Base-by-base conservation (phyloP, 768 basidiomycete genomes). In the Clitopilus passeckerianus region DNA sequence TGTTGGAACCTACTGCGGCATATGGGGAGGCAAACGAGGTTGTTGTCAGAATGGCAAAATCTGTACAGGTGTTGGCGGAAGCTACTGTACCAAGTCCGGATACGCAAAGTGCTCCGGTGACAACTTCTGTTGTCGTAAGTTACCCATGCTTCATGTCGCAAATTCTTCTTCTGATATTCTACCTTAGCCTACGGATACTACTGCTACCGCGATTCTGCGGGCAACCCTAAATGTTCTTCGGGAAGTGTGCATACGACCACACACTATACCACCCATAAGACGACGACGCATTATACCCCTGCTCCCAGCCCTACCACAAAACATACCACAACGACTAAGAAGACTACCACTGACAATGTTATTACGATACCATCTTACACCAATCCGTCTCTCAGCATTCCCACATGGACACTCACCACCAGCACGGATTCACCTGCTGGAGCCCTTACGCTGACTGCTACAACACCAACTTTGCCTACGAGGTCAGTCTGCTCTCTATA, bases 11-110 rank as follows among this genome's bases (percentile, higher is more conserved):
- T 58, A 58, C 23, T 58, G 57, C 33, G 57, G 57, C 23, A 22
- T 20, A 3, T 58, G n/a, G 18, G 27, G 34, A 9, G 57, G 57
- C 18, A 46, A 53, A 24, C 22, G 1, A 15, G 57, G 57, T 20
- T 58, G 57, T 30, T 58, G 57, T 53, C 57, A 46, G 5, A 56
- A 43, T 30, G 59, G 59, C 33, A 34, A 56, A 27, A 41, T 54
- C 8, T 60, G 59, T 43, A 9, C 27, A 9, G n/a, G n/a, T 7
- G 6, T 30, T 10, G 33, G 33, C 4, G 33, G 53, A 8, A 8
- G 14, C 23, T 23, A 18, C 22, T 72, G 71, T 53, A 63, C 53
- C 22, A 24, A 24, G 10, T 15, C 15, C 23, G 53, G 53, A 15
- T 53, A 53, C 23, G 22, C 33, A 16, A 23, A 23, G 15, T 53